These are phyloP conservation scores for Lactarius sp. DNA, from an alignment of 768 basidiomycete genomes.

Conservation along the genomic window DNA sequence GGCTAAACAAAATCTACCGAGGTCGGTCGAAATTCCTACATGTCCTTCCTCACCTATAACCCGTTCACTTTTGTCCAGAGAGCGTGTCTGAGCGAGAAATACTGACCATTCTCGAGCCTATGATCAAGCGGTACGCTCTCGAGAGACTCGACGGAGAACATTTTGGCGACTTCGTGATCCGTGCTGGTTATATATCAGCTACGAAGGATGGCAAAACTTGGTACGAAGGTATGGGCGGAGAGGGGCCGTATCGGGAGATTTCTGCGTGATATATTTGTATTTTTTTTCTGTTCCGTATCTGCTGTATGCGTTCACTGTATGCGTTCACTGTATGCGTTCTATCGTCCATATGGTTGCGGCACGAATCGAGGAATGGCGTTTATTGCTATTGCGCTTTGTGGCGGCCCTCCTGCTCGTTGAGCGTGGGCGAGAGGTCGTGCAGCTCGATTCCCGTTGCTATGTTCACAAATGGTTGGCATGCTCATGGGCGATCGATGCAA, in stretches of 20 bases:
- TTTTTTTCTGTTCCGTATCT: neutral
- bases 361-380: neutral
- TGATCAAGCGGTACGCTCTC: slow-evolving; percentile 92
- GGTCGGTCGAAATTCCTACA: slow-evolving; percentile 38
- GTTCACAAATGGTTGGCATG: neutral
- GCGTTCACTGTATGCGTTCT: neutral
- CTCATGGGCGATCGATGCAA: neutral
- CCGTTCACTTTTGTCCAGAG: slow-evolving; percentile 42
- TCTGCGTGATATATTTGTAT: slow-evolving; percentile 15
- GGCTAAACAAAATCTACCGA: slow-evolving; percentile 94
- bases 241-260: slow-evolving; percentile 50
- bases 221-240: slow-evolving; percentile 82
- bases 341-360: neutral
- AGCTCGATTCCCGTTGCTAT: neutral
- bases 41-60: neutral
- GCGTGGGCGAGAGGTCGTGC: neutral
- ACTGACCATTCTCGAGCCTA: slow-evolving; percentile 78
- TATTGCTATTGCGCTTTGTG: neutral
- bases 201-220: slow-evolving; percentile 80
- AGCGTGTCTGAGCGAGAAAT: slow-evolving; percentile 89
- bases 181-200: slow-evolving; percentile 84
- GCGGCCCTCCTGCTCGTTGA: neutral
- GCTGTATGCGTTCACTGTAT: neutral
- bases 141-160: slow-evolving; percentile 84
- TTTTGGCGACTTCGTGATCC: slow-evolving; percentile 94